A percentile compares a stretch with the other conserved stretches of the same genome.
Conservation (phyloP, 2,329 filamentous ascomycete species). For the Drechslera avenae region DNA sequence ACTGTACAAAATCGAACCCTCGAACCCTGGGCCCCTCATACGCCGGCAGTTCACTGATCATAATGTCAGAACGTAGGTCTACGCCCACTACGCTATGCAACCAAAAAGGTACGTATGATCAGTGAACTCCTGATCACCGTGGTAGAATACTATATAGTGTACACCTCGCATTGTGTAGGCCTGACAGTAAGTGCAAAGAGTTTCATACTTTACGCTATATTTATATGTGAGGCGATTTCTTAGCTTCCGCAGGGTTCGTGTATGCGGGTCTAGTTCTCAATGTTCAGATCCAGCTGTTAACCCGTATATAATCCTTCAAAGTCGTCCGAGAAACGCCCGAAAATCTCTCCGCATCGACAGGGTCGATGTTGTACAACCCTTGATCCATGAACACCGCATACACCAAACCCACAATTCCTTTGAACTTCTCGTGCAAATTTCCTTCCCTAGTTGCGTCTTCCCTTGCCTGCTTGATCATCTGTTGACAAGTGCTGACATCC, state of each 20-base stretch:
- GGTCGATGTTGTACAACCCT: constrained; percentile 1
- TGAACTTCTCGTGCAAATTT: background rate
- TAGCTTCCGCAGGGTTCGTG: background rate
- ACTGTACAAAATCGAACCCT: no score
- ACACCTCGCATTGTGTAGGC: no score
- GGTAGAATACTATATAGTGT: no score
- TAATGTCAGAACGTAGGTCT: no score
- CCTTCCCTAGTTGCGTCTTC: background rate
- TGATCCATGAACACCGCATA: constrained; percentile 1
- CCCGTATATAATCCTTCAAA: background rate
- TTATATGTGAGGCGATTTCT: background rate
- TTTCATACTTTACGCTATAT: background rate
- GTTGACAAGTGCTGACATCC: constrained; percentile 1
- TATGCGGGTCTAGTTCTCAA: background rate
- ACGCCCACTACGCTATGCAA: no score
- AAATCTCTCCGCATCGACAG: constrained; percentile 1
- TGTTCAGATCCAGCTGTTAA: background rate
- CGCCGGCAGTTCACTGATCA: no score
- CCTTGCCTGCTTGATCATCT: constrained; percentile 2
- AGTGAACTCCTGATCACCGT: no score
- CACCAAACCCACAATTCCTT: constrained; percentile 2
- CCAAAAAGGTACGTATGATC: no score
- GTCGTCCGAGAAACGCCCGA: background rate
- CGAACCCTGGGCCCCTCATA: no score
- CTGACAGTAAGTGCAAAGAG: background rate